Percentiles rank a stretch among this genome's conserved stretches.
phyloP scores from a whole-genome alignment of 208 protist genomes.

The Entamoeba invadens region DNA sequence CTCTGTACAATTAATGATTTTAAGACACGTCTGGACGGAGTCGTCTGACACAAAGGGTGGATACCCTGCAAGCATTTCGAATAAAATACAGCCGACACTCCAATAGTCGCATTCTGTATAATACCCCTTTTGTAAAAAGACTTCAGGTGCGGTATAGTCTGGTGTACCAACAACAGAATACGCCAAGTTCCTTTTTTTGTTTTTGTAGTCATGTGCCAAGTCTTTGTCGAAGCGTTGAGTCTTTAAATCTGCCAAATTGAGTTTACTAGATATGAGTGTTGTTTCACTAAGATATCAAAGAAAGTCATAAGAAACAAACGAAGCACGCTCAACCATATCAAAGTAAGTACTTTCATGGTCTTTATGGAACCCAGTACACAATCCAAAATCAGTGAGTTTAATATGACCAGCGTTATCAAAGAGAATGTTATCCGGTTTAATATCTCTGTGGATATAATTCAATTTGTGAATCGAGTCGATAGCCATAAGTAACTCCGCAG shows the following conservation, averaged over 20 bases:
- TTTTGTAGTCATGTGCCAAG: too few relatives aligned
- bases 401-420: slow-evolving; percentile 45
- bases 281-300: too few relatives aligned
- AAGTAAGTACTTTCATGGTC: too few relatives aligned
- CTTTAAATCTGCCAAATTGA: too few relatives aligned
- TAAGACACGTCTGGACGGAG: slow-evolving; percentile 62
- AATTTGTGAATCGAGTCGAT: slow-evolving; percentile 40
- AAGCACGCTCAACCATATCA: too few relatives aligned
- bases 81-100: slow-evolving; percentile 74
- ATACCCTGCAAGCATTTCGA: slow-evolving; percentile 56
- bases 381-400: neutral
- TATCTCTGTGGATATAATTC: slow-evolving; percentile 37
- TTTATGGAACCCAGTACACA: neutral
- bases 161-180: slow-evolving; percentile 18
- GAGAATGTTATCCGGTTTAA: slow-evolving; percentile 46
- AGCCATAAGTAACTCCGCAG: slow-evolving; percentile 42
- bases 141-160: slow-evolving; percentile 73
- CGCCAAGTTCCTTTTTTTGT: too few relatives aligned
- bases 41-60: slow-evolving; percentile 61
- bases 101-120: slow-evolving; percentile 82
- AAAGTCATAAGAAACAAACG: too few relatives aligned
- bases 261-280: too few relatives aligned
- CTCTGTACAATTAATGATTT: slow-evolving; percentile 60
- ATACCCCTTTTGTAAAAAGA: slow-evolving; percentile 67
- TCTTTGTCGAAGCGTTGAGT: too few relatives aligned